These are phyloP conservation scores for Globisporangium orthogonon DNA, from an alignment of 352 stramenopile species.

Conservation along the genomic window DNA sequence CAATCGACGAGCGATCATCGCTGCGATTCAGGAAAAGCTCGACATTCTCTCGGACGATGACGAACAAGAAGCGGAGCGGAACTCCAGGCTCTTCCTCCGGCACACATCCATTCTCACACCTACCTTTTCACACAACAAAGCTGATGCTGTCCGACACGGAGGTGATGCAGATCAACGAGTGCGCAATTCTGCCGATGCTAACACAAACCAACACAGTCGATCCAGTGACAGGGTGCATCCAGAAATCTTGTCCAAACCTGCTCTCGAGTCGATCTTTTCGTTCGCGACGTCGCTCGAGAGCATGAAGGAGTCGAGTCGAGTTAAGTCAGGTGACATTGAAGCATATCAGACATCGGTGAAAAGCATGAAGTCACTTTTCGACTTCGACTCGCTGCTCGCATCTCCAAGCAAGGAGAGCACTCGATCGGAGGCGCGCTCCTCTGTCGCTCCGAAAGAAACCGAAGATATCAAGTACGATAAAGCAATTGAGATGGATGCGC, in stretches of 20 bases:
- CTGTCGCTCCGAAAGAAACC: neutral
- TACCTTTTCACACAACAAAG: neutral
- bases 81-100: slow-evolving; percentile 31
- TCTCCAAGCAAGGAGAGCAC: neutral
- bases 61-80: slow-evolving; percentile 21
- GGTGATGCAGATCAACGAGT: neutral
- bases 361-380: slow-evolving; percentile 25
- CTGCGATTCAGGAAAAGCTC: slow-evolving; percentile 43
- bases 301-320: no score
- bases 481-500: neutral
- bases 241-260: neutral
- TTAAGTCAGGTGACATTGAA: neutral
- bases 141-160: neutral
- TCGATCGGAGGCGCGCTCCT: neutral
- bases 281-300: slow-evolving; percentile 7
- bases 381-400: slow-evolving; percentile 49
- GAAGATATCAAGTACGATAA: neutral
- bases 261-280: slow-evolving; percentile 21
- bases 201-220: neutral
- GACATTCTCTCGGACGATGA: slow-evolving; percentile 34
- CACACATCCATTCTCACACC: slow-evolving; percentile 26
- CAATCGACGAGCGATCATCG: slow-evolving; percentile 28
- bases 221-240: neutral
- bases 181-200: neutral
- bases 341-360: neutral